Conservation (phyloP, 108 stramenopile genomes). For the Aurantiochytrium sp. region DNA sequence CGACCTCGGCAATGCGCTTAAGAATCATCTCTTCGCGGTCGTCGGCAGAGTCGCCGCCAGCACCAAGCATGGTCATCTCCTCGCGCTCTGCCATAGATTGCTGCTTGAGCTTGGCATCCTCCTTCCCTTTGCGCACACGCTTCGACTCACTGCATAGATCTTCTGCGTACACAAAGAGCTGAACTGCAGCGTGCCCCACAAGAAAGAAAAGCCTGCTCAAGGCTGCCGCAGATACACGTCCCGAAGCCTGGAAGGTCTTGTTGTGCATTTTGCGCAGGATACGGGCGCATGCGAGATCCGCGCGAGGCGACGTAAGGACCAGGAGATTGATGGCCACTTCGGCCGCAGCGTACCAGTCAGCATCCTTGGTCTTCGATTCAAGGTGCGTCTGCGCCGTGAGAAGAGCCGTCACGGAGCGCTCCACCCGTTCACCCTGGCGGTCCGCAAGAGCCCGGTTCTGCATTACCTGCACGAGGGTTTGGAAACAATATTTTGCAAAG, state of each 20-base stretch:
- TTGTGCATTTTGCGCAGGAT: neutral
- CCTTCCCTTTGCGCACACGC: neutral
- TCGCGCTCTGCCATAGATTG: neutral
- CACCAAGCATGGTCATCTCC: neutral
- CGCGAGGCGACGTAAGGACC: slow-evolving; percentile 22
- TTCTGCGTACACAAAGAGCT: slow-evolving; percentile 84
- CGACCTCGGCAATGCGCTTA: slow-evolving; percentile 10
- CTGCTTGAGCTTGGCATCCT: neutral
- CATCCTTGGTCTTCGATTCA: neutral
- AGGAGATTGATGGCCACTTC: slow-evolving; percentile 30
- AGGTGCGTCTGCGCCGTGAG: neutral
- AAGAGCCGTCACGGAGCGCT: neutral
- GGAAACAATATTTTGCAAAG: neutral
- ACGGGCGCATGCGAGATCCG: slow-evolving; percentile 1
- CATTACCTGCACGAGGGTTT: neutral
- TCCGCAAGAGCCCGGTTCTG: neutral
- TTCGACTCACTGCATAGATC: slow-evolving; percentile 48
- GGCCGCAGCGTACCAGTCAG: neutral
- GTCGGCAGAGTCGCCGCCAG: neutral
- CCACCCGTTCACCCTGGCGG: neutral
- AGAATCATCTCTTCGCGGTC: neutral
- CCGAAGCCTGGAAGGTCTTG: neutral
- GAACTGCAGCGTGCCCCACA: slow-evolving; percentile 82
- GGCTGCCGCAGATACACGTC: slow-evolving; percentile 35
- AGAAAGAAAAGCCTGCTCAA: slow-evolving; percentile 89